These are phyloP conservation scores for Chenopodium quinoa DNA, from an alignment of 148 eudicot species.

Conservation along the genomic window DNA sequence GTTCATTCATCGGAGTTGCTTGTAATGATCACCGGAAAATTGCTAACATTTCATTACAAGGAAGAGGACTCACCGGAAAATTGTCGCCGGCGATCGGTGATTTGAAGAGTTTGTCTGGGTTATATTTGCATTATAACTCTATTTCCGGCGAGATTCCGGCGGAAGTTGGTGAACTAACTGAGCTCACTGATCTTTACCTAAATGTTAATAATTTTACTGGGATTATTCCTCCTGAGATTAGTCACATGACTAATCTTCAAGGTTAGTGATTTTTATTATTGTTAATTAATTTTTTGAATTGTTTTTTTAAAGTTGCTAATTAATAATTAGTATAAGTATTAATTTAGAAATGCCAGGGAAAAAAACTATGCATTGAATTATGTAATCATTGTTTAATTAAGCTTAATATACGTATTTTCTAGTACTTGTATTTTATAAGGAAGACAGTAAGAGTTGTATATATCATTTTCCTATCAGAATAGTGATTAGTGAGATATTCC, in stretches of 20 bases:
- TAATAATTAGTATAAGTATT: no score
- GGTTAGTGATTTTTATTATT: conserved; percentile 40
- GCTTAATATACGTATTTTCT: no score
- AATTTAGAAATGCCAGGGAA: no score
- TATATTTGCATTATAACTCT: conserved; percentile 78
- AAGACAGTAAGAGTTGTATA: no score
- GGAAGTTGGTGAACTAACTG: conserved; percentile 56
- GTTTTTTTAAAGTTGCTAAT: neutral
- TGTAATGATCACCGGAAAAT: conserved; percentile 75
- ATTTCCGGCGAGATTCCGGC: conserved; percentile 64
- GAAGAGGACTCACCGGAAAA: conserved; percentile 58
- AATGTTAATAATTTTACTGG: conserved; percentile 72
- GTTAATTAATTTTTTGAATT: neutral
- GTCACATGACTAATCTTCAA: conserved; percentile 74
- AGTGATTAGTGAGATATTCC: no score
- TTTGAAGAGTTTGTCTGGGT: conserved; percentile 64
- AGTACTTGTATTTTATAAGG: no score
- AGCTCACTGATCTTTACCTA: conserved; percentile 77
- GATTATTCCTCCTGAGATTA: conserved; percentile 50
- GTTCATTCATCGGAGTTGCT: conserved; percentile 68
- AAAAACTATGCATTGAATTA: no score
- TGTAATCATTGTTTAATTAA: no score
- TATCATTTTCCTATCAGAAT: no score
- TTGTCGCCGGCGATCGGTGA: conserved; percentile 68
- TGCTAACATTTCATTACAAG: conserved; percentile 71